phyloP scores from a whole-genome alignment of 2,329 filamentous ascomycete genomes.

The Fusarium ramigenum region DNA sequence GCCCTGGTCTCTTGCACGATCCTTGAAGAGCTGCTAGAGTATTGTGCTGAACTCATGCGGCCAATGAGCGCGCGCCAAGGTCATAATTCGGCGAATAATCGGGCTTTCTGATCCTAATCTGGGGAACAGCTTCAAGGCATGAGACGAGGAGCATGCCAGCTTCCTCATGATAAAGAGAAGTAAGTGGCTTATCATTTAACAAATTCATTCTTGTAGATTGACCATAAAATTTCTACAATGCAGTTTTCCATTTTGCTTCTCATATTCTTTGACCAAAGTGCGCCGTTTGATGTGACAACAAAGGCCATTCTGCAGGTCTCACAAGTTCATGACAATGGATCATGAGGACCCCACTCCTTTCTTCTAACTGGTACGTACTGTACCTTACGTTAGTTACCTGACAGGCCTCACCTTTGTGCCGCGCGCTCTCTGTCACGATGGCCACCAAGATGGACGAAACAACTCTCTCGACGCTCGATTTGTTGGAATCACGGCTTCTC shows the following conservation, averaged over 20 bases:
- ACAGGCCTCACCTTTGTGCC: constrained; percentile 13
- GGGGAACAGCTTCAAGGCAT: constrained; percentile 28
- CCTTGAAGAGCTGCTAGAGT: constrained; percentile 26
- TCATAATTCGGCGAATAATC: constrained; percentile 10
- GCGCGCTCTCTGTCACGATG: constrained; percentile 41
- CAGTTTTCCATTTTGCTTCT: neutral
- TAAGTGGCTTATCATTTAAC: neutral
- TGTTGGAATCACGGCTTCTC: constrained; percentile 67
- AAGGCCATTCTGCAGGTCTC: constrained; percentile 31
- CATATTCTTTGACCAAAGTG: neutral
- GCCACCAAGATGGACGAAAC: constrained; percentile 59
- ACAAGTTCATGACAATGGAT: constrained; percentile 35
- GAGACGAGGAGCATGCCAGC: neutral
- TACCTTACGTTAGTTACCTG: constrained; percentile 9
- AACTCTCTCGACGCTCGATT: constrained; percentile 62
- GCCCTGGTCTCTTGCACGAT: constrained; percentile 33
- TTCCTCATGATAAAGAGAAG: constrained; percentile 5
- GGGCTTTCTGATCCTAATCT: constrained; percentile 9
- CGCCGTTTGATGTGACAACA: constrained; percentile 2
- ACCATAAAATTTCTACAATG: neutral
- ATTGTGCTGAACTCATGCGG: neutral
- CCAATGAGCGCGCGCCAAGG: constrained; percentile 21
- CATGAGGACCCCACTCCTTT: constrained; percentile 29
- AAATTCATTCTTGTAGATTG: neutral
- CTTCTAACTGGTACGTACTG: neutral